Base-by-base conservation (phyloP, 371 early-diverging fungal genomes). In the Mucor mucedo region DNA sequence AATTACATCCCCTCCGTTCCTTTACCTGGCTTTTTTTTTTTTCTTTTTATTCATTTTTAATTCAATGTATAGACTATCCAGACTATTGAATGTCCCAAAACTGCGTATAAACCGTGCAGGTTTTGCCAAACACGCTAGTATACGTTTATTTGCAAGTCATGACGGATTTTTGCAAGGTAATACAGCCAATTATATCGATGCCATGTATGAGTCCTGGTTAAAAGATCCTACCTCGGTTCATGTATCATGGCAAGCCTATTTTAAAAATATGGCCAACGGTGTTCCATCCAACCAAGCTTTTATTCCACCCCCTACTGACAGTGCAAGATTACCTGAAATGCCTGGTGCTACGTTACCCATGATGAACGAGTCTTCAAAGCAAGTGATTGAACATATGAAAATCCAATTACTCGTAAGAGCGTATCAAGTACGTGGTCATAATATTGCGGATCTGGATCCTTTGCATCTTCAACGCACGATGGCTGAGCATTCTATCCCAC, bases 391-490 rank as follows among this genome's bases (percentile, higher is more conserved):
- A 78, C 97, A 97, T 75, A 87, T 97, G 89, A 98, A 98, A 81
- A 90, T 98, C 50, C 98, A 98, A 82, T 86, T 97, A 8, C 71
- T 98, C 54, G 96, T 94, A 21, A 88, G 98, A 55, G 98, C 98
- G 27, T 97, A 94, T 77, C 97, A 98, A 79, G 95, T 92, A 49
- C 92, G 97, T 60, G 98, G 98, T 33, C 98, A 98, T 69, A 94
- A 94, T 60, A 77, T 95, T 55, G 98, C 97, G 58, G 86, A 88
- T 66, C 72, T 97, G 33, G 98, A 97, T 74, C 97, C 97, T 39
- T 82, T 98, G 38, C 94, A 89, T 27, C 93, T 98, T 73, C 75
- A 79, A 65, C 75, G 84, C 52, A 77, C 89, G 44, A 84, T 88
- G 65, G 66, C 80, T 35, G 77, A 84, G 55, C 55, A 70, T 16